Conservation (phyloP, 371 early-diverging fungal species). For the Zancudomyces culisetae region DNA sequence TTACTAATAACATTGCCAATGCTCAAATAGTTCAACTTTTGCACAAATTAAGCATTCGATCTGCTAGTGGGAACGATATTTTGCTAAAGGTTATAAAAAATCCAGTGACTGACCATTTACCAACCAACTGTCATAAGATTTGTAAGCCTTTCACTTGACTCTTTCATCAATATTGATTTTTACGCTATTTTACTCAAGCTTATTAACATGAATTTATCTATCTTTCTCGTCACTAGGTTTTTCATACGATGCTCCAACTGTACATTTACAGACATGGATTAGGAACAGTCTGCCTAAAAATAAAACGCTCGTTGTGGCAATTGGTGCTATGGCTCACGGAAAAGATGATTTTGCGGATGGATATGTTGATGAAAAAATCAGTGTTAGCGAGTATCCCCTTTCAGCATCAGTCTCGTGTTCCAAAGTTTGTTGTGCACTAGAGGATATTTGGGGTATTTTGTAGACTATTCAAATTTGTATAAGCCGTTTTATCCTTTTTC, state of each 20-base stretch:
- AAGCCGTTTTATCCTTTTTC: neutral
- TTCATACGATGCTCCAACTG: constrained; percentile 80
- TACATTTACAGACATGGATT: constrained; percentile 60
- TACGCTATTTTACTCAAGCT: neutral
- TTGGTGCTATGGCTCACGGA: constrained; percentile 96
- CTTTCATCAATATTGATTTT: constrained; percentile 1
- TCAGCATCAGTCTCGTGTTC: constrained; percentile 89
- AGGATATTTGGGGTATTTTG: constrained; percentile 70
- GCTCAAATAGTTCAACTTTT: constrained; percentile 62
- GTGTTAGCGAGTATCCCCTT: constrained; percentile 83
- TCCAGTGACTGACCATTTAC: constrained; percentile 83
- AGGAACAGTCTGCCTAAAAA: constrained; percentile 49
- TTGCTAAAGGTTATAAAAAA: constrained; percentile 92
- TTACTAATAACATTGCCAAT: no score
- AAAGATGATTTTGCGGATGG: constrained; percentile 82
- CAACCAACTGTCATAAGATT: constrained; percentile 64
- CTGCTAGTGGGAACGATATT: constrained; percentile 76
- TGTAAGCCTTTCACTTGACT: neutral
- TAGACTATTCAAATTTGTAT: no score
- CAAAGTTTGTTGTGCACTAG: constrained; percentile 69
- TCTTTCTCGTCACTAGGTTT: constrained; percentile 16
- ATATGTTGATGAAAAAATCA: constrained; percentile 90
- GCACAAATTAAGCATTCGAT: constrained; percentile 87
- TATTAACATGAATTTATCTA: neutral
- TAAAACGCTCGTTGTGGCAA: constrained; percentile 66